Conservation (phyloP, 176 grass and related monocot genomes). For the Areca catechu region DNA sequence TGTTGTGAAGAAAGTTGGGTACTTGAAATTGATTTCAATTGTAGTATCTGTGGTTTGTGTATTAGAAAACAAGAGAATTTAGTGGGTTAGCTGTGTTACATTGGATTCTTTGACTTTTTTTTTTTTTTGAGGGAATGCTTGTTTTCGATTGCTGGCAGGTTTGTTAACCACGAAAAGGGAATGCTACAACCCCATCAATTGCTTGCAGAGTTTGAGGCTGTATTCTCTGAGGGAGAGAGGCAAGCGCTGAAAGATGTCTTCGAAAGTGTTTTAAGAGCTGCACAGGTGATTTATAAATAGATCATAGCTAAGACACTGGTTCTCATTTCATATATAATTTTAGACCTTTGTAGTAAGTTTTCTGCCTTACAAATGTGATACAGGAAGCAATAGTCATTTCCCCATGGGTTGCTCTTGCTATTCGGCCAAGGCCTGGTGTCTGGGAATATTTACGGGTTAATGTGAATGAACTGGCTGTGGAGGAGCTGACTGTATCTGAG, state of each 20-base stretch:
- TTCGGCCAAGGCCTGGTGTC: constrained; percentile 91
- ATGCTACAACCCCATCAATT: constrained; percentile 92
- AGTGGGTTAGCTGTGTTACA: too few species aligned
- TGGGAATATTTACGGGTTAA: constrained; percentile 93
- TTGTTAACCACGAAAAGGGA: constrained; percentile 88
- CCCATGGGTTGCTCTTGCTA: constrained; percentile 84
- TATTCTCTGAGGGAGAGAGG: constrained; percentile 44
- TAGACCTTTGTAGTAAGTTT: not conserved
- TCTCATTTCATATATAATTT: not conserved
- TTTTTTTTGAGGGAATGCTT: not conserved
- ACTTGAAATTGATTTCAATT: too few species aligned
- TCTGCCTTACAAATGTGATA: not conserved
- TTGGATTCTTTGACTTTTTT: too few species aligned
- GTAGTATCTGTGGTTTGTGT: too few species aligned
- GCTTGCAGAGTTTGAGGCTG: constrained; percentile 66
- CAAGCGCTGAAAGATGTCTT: constrained; percentile 51
- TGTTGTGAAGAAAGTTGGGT: too few species aligned
- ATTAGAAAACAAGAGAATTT: too few species aligned
- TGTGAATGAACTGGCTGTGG: constrained; percentile 75
- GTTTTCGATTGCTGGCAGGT: constrained; percentile 17
- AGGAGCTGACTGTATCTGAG: constrained; percentile 72
- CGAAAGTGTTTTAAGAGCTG: constrained; percentile 68
- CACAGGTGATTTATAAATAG: constrained; percentile 43
- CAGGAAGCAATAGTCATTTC: constrained; percentile 86
- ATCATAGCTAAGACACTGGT: not conserved